Evolutionary conservation across 2,329 filamentous ascomycete species (phyloP).

Genomic region (Calonectria naviculata): DNA sequence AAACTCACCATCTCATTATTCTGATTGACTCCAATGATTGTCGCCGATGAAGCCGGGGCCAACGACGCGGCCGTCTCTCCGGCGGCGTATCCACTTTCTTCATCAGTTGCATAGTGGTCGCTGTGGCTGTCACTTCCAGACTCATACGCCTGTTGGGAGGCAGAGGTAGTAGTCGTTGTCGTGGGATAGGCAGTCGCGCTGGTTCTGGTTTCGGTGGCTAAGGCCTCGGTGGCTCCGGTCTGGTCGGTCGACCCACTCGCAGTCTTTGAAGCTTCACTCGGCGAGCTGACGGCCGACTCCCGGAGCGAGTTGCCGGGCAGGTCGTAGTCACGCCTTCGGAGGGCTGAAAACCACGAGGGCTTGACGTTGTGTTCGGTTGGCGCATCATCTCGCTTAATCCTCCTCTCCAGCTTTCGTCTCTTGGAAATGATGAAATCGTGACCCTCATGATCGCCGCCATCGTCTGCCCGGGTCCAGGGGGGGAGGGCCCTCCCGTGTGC

Average conservation of each 20-base stretch:
- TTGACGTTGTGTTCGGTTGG: slow-evolving; percentile 21
- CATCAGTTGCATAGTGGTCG: not conserved
- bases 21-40: slow-evolving; percentile 15
- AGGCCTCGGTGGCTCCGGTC: not conserved
- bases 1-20: slow-evolving; percentile 30
- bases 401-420: slow-evolving; percentile 22
- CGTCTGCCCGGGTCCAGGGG: slow-evolving; percentile 43
- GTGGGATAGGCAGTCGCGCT: not conserved
- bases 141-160: not conserved
- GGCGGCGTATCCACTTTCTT: slow-evolving; percentile 11
- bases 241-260: not conserved
- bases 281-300: slow-evolving; percentile 5
- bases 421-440: slow-evolving; percentile 32
- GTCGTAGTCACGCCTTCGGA: slow-evolving; percentile 1
- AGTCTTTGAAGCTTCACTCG: not conserved
- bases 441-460: slow-evolving; percentile 25
- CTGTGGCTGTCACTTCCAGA: slow-evolving; percentile 23
- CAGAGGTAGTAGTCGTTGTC: not conserved
- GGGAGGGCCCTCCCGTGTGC: slow-evolving; percentile 30
- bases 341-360: slow-evolving; percentile 6
- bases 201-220: not conserved
- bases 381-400: slow-evolving; percentile 19
- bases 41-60: slow-evolving; percentile 25
- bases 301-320: slow-evolving; percentile 19
- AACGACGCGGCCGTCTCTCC: slow-evolving; percentile 10